phyloP scores from a whole-genome alignment of 2,329 filamentous ascomycete genomes.

The Talaromyces sp. region DNA sequence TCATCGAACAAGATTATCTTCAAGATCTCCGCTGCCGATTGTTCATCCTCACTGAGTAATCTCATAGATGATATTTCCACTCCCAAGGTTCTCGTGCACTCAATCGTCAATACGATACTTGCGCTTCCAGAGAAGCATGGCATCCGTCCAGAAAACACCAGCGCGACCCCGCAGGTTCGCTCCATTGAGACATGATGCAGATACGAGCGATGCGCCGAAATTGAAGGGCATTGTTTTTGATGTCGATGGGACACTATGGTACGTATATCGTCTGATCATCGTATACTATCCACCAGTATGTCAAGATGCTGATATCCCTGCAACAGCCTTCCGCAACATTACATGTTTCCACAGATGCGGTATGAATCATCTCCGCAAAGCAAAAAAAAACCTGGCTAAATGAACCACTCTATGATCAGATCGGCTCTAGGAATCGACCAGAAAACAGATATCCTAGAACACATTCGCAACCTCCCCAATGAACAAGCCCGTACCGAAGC shows the following conservation, averaged over 20 bases:
- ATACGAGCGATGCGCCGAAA: slow-evolving; percentile 35
- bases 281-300: too few relatives aligned
- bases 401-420: slow-evolving; percentile 21
- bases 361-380: slow-evolving; percentile 25
- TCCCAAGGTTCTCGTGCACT: background rate
- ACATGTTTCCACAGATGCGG: slow-evolving; percentile 94
- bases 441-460: slow-evolving; percentile 77
- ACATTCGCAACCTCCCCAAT: slow-evolving; percentile 72
- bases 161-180: slow-evolving; percentile 48
- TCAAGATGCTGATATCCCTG: background rate
- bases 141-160: slow-evolving; percentile 21
- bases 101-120: background rate
- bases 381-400: background rate
- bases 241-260: slow-evolving; percentile 93
- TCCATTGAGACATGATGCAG: slow-evolving; percentile 42
- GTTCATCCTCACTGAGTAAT: background rate
- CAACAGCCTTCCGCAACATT: slow-evolving; percentile 76
- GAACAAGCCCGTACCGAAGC: slow-evolving; percentile 59
- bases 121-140: slow-evolving; percentile 23
- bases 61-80: background rate
- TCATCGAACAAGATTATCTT: background rate
- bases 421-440: slow-evolving; percentile 68
- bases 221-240: slow-evolving; percentile 74
- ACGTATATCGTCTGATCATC: slow-evolving; percentile 31
- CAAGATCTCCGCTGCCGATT: background rate